phyloP scores from a whole-genome alignment of 495 filamentous ascomycete genomes.

The Trichoderma reesei region DNA sequence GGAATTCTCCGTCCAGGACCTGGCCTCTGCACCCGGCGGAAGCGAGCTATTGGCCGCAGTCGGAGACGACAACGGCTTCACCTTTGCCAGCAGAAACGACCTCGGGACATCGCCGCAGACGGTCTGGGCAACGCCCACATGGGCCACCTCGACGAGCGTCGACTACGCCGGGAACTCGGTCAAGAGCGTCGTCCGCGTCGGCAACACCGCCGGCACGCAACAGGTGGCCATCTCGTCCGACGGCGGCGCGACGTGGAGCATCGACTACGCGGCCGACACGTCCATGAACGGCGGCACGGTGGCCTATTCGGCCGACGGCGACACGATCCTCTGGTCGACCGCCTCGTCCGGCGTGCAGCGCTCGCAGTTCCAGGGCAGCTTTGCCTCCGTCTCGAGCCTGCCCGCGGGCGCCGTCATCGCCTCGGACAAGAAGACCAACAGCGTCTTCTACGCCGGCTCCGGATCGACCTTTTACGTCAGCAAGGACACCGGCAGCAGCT shows the following conservation, averaged over 20 bases:
- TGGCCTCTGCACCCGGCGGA: conserved; percentile 43
- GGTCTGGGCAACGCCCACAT: conserved; percentile 41
- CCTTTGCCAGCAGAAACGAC: conserved; percentile 28
- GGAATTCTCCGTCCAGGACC: conserved; percentile 43
- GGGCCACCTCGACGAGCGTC: conserved; percentile 38
- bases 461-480: conserved; percentile 37
- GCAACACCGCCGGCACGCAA: conserved; percentile 32
- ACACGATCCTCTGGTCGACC: conserved; percentile 42
- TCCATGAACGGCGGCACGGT: conserved; percentile 35
- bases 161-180: conserved; percentile 49
- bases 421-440: conserved; percentile 42
- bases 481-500: conserved; percentile 34
- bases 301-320: conserved; percentile 43
- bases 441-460: conserved; percentile 43
- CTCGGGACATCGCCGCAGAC: conserved; percentile 38
- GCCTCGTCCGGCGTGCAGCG: conserved; percentile 29
- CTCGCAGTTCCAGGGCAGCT: conserved; percentile 32
- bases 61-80: conserved; percentile 51
- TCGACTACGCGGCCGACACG: conserved; percentile 35
- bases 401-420: conserved; percentile 38
- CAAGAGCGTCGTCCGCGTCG: conserved; percentile 44
- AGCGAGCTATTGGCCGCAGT: conserved; percentile 46
- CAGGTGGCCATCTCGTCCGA: conserved; percentile 34
- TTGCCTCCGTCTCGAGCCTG: conserved; percentile 34
- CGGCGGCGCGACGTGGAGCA: conserved; percentile 37